Evolutionary conservation across 768 basidiomycete species (phyloP), one percentile per base, ranked within the genome.

Genomic region (Gymnopilus dilepis): DNA sequence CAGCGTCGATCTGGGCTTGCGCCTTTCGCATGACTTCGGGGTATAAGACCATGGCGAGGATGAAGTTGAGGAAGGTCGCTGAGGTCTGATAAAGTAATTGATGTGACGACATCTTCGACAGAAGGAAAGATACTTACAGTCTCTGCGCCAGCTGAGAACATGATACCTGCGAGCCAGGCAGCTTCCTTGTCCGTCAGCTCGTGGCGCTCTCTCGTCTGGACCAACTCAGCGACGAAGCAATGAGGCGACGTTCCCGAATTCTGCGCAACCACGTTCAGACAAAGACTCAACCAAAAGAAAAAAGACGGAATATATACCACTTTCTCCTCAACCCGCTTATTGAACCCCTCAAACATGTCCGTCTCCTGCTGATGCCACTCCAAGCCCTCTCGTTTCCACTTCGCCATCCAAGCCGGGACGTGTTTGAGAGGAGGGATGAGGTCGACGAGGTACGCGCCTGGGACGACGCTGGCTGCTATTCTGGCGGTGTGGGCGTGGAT

Each of bases 401-500:
- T 50, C 2, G 58, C 58, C 43, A 82, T 69, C 84, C 83, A 87
- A 40, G 65, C 48, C 0, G 86, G 63, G 2, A 53, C 4, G 34
- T 37, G 24, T 34, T 60, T 42, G 7, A 64, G 45, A 15, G 43
- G 2, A 1, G 56, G 60, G 17, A 59, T 61, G 5, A 61, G 34
- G 4, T 65, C 58, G 11, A 62, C 60, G 9, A 59, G 80, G 77
- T 58, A 89, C 82, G 26, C 72, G 74, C 21, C 78, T 74, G 40
- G 76, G 60, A 43, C 82, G 11, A 31, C 26, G 15, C 34, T 26
- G 4, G 26, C 31, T 2, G 40, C 1, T 6, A 52, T 15, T n/a
- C 13, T n/a, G 4, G 26, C 11, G 11, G 80, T 40, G 89, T 78
- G 11, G 86, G 85, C 45, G 67, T 85, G 83, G 74, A 90, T 84